A percentile compares a stretch with the other conserved stretches of the same genome.
These are phyloP conservation scores for Metschnikowia picachoensis DNA, from an alignment of 805 yeast species.

Conservation along the genomic window DNA sequence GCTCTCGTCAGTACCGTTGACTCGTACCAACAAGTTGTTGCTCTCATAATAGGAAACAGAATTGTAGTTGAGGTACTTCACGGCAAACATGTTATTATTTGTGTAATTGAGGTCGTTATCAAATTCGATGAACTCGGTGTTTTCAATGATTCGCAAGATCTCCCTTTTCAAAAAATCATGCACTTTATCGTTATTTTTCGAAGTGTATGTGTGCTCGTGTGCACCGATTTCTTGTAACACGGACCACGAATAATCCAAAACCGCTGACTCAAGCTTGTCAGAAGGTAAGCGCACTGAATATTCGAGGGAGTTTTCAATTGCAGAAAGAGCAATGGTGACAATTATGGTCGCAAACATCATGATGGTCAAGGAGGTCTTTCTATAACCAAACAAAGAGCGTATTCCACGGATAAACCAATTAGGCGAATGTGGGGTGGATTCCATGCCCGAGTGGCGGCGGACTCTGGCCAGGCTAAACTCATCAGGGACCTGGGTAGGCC, in stretches of 20 bases:
- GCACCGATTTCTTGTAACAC: slow-evolving; percentile 67
- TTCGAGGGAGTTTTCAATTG: slow-evolving; percentile 35
- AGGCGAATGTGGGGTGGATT: slow-evolving; percentile 6
- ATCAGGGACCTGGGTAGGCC: slow-evolving; percentile 4
- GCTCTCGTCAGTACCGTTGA: slow-evolving; percentile 56
- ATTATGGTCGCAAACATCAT: slow-evolving; percentile 48
- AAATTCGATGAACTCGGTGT: slow-evolving; percentile 34
- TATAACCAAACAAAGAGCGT: slow-evolving; percentile 59
- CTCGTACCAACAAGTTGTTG: slow-evolving; percentile 70
- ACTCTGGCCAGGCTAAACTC: slow-evolving; percentile 4
- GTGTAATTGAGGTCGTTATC: slow-evolving; percentile 40
- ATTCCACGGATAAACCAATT: slow-evolving; percentile 25
- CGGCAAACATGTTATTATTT: slow-evolving; percentile 48
- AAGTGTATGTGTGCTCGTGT: slow-evolving; percentile 72
- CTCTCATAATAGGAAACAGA: slow-evolving; percentile 76
- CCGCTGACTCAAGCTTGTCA: slow-evolving; percentile 32
- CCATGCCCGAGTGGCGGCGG: slow-evolving; percentile 1
- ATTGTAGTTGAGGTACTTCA: slow-evolving; percentile 44
- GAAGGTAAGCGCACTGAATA: slow-evolving; percentile 42
- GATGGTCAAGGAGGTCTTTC: slow-evolving; percentile 66
- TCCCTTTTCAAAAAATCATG: slow-evolving; percentile 56
- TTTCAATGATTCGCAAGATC: slow-evolving; percentile 29
- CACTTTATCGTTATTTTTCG: slow-evolving; percentile 71
- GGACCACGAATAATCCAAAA: slow-evolving; percentile 54
- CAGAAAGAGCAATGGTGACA: slow-evolving; percentile 36